phyloP scores from a whole-genome alignment of 169 alveolate species.

The Plasmodium falciparum region DNA sequence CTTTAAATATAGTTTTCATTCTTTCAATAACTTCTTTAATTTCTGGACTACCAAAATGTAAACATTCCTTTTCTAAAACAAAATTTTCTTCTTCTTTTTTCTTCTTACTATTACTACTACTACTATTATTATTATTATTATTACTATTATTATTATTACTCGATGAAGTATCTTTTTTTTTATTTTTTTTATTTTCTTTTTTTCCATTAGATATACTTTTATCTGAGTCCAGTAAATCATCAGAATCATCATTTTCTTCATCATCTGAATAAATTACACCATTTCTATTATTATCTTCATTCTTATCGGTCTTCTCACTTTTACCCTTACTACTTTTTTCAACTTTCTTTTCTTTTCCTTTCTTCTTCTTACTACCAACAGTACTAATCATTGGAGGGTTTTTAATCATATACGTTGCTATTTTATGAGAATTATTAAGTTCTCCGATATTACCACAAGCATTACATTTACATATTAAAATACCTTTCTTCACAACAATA shows the following conservation, averaged over 20 bases:
- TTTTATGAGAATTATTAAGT: slow-evolving; percentile 96
- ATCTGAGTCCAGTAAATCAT: slow-evolving; percentile 36
- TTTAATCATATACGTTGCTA: slow-evolving; percentile 95
- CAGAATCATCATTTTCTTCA: slow-evolving; percentile 20
- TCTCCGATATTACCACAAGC: slow-evolving; percentile 98
- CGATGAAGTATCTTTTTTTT: slow-evolving; percentile 26
- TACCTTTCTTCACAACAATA: slow-evolving; percentile 92
- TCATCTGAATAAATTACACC: slow-evolving; percentile 73
- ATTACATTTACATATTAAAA: slow-evolving; percentile 93
- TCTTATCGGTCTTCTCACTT: slow-evolving; percentile 66
- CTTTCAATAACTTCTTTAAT: slow-evolving; percentile 89
- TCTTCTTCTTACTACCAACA: slow-evolving; percentile 77
- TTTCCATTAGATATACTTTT: slow-evolving; percentile 35
- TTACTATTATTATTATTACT: slow-evolving; percentile 44
- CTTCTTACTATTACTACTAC: slow-evolving; percentile 25
- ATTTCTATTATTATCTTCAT: slow-evolving; percentile 35
- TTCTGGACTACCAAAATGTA: slow-evolving; percentile 86
- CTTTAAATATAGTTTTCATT: slow-evolving; percentile 77
- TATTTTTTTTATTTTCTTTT: slow-evolving; percentile 50
- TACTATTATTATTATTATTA: slow-evolving; percentile 19
- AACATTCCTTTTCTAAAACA: slow-evolving; percentile 78
- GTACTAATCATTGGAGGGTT: slow-evolving; percentile 93
- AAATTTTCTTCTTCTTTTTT: slow-evolving; percentile 74
- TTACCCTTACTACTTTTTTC: slow-evolving; percentile 75
- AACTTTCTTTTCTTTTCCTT: slow-evolving; percentile 70